phyloP scores from a whole-genome alignment of 2,329 filamentous ascomycete genomes.

The Fusarium haematococcum region DNA sequence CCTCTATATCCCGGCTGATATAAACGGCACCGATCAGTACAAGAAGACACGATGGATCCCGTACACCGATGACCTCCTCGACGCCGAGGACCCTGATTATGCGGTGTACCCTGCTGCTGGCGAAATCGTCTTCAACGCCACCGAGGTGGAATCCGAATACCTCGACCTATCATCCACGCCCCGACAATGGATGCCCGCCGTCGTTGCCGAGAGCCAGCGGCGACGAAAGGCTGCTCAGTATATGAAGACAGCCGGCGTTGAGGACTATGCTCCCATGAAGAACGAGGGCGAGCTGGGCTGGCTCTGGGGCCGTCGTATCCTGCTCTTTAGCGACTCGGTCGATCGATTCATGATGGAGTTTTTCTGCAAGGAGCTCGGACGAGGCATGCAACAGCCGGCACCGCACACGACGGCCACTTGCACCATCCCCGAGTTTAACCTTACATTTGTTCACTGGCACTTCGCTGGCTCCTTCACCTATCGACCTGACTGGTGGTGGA shows the following conservation, averaged over 20 bases:
- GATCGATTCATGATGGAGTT: constrained; percentile 39
- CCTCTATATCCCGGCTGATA: constrained; percentile 60
- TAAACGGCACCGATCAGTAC: constrained; percentile 67
- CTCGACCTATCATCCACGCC: constrained; percentile 23
- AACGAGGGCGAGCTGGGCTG: constrained; percentile 29
- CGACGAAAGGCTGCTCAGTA: constrained; percentile 18
- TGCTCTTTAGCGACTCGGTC: constrained; percentile 35
- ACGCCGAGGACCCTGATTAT: constrained; percentile 64
- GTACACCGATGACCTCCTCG: constrained; percentile 61
- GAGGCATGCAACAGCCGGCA: constrained; percentile 18
- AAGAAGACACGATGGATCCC: constrained; percentile 58
- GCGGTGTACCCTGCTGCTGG: constrained; percentile 52
- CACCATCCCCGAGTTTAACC: constrained; percentile 31
- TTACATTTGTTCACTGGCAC: constrained; percentile 36
- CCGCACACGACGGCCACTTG: constrained; percentile 32
- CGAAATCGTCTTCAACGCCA: constrained; percentile 76
- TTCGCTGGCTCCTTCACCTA: constrained; percentile 28
- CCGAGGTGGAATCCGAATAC: constrained; percentile 48
- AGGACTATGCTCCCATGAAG: constrained; percentile 22
- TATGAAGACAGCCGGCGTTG: neutral
- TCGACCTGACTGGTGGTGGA: constrained; percentile 38
- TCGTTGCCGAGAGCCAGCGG: constrained; percentile 25
- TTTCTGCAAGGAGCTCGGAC: constrained; percentile 36
- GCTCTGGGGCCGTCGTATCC: constrained; percentile 39
- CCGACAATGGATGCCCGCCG: constrained; percentile 28